These are phyloP conservation scores for Eimeria falciformis DNA, from an alignment of 169 alveolate genomes.

Conservation along the genomic window DNA sequence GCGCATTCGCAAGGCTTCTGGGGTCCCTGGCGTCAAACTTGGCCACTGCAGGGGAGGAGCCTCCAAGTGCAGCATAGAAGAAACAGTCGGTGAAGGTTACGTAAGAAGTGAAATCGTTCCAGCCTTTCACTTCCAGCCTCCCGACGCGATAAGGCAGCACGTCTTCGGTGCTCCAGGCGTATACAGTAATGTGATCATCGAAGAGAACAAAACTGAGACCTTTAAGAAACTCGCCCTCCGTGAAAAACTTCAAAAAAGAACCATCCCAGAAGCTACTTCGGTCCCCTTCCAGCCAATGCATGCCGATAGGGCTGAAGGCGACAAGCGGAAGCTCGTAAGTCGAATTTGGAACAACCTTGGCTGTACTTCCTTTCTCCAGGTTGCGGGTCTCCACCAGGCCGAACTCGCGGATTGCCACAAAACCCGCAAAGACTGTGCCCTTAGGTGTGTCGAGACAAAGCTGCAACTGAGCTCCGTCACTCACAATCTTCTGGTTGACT, in stretches of 20 bases:
- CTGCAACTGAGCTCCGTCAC: background rate
- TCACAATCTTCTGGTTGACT: too few relatives aligned
- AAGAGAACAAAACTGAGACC: background rate
- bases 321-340: background rate
- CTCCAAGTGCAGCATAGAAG: background rate
- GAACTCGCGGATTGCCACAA: background rate
- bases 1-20: background rate
- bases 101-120: background rate
- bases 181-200: background rate
- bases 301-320: background rate
- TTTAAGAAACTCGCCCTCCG: background rate
- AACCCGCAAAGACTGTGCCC: background rate
- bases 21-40: constrained; percentile 2
- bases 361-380: background rate
- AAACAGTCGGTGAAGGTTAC: background rate
- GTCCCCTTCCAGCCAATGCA: background rate
- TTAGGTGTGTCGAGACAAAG: background rate
- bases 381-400: background rate
- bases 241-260: background rate
- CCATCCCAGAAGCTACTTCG: background rate
- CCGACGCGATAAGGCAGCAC: background rate
- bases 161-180: background rate
- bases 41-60: background rate
- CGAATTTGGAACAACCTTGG: background rate
- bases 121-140: background rate